These are phyloP conservation scores for Boletus tomentosulus DNA, from an alignment of 768 basidiomycete species.

Conservation along the genomic window DNA sequence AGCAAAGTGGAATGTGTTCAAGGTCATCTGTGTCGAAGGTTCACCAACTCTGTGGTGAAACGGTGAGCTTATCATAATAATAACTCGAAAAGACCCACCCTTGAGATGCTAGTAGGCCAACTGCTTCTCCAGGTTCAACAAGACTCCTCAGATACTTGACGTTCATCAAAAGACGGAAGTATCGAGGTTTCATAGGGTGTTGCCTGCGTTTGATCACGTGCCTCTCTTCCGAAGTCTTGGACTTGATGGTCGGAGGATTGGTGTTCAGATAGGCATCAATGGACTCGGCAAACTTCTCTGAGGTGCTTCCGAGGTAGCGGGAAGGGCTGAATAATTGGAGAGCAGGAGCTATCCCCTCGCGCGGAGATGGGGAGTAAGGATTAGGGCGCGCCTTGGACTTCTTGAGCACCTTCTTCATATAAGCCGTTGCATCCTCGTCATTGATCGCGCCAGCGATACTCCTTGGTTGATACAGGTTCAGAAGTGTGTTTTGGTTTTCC, in stretches of 20 bases:
- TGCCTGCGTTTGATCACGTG: conserved; percentile 43
- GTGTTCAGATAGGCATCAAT: conserved; percentile 74
- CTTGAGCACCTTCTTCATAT: conserved; percentile 93
- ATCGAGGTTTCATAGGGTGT: conserved; percentile 42
- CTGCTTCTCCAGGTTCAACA: conserved; percentile 98
- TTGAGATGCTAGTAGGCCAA: conserved; percentile 94
- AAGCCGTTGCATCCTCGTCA: conserved; percentile 57
- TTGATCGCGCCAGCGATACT: conserved; percentile 57
- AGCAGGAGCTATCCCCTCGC: conserved; percentile 64
- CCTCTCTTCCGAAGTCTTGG: conserved; percentile 36
- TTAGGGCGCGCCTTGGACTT: conserved; percentile 46
- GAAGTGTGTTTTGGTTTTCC: conserved; percentile 75
- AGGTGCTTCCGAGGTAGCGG: conserved; percentile 82
- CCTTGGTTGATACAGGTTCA: conserved; percentile 65
- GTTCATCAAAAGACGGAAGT: conserved; percentile 83
- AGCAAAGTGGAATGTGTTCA: conserved; percentile 99
- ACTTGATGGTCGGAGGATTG: conserved; percentile 57
- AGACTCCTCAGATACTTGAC: conserved; percentile 91
- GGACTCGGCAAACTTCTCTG: conserved; percentile 83
- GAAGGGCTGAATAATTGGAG: conserved; percentile 76
- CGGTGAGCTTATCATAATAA: conserved; percentile 1
- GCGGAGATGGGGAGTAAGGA: conserved; percentile 43
- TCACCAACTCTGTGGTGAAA: conserved; percentile 75
- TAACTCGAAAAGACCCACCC: conserved; percentile 52
- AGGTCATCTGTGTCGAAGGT: conserved; percentile 99